phyloP scores from a whole-genome alignment of 2,329 filamentous ascomycete genomes.

The Colletotrichum abscissum region DNA sequence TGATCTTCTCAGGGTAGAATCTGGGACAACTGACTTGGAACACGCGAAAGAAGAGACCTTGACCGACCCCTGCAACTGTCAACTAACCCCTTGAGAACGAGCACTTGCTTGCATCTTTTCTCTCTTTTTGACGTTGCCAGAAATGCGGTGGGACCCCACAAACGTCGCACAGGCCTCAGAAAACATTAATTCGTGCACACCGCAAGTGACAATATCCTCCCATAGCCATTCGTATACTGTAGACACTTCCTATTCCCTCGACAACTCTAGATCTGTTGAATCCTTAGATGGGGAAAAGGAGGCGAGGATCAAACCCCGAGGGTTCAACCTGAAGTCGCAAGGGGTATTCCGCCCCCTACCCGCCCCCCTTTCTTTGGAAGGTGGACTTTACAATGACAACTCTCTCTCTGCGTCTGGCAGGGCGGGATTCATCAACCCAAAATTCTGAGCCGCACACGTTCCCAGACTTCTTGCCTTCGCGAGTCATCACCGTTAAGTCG shows the following conservation, averaged over 20 bases:
- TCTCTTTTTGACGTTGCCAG: neutral
- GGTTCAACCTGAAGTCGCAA: constrained; percentile 11
- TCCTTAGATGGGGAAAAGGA: neutral
- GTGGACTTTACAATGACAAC: neutral
- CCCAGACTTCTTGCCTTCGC: neutral
- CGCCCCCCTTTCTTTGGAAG: neutral
- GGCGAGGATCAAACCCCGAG: constrained; percentile 20
- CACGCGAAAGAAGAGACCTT: neutral
- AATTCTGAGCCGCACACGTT: neutral
- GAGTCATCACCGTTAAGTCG: constrained; percentile 3
- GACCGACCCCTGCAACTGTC: neutral
- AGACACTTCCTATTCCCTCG: neutral
- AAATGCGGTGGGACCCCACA: constrained; percentile 1
- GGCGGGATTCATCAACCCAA: neutral
- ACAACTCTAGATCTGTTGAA: neutral
- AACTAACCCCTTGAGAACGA: neutral
- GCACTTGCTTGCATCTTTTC: neutral
- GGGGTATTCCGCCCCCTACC: constrained; percentile 4
- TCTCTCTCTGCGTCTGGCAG: neutral
- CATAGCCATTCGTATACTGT: neutral
- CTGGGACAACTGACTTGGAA: neutral
- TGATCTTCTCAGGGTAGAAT: neutral
- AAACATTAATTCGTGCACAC: neutral
- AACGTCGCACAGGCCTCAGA: neutral
- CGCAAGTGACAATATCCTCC: neutral